Conservation (phyloP, 192 early-diverging fungal species). For the Coemansia erecta region DNA sequence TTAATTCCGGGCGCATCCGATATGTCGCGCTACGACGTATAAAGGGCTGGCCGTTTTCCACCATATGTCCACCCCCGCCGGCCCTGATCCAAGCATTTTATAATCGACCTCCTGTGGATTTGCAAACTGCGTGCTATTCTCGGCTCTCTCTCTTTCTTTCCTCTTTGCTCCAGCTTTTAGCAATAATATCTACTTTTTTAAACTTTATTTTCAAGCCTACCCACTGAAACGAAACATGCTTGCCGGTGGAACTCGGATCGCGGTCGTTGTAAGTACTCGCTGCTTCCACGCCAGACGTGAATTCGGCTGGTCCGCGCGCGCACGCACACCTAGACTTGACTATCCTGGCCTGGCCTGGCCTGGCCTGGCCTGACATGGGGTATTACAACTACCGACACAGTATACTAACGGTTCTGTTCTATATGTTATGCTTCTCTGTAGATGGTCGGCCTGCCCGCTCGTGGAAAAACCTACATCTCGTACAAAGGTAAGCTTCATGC, state of each 20-base stretch:
- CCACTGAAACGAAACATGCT: constrained; percentile 22
- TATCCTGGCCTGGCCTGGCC: neutral
- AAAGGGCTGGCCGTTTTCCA: too few relatives aligned
- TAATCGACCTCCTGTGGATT: too few relatives aligned
- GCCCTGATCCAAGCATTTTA: too few relatives aligned
- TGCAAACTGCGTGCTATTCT: too few relatives aligned
- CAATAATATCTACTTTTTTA: neutral
- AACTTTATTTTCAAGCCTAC: neutral
- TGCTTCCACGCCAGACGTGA: neutral
- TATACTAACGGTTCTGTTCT: neutral
- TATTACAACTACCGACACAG: neutral
- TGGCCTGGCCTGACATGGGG: neutral
- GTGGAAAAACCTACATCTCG: constrained; percentile 97
- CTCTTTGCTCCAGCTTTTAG: too few relatives aligned
- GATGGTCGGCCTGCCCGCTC: constrained; percentile 89
- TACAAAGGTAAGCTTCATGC: constrained; percentile 65
- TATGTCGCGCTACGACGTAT: too few relatives aligned
- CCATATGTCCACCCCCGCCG: too few relatives aligned
- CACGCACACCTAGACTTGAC: neutral
- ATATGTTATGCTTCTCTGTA: constrained; percentile 24
- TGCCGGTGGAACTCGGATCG: constrained; percentile 53
- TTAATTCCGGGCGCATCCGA: too few relatives aligned
- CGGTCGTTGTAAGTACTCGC: constrained; percentile 44
- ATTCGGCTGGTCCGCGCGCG: neutral
- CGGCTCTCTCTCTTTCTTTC: too few relatives aligned